Evolutionary conservation across 2,329 filamentous ascomycete species (phyloP).

Genomic region (Fusarium sp.): DNA sequence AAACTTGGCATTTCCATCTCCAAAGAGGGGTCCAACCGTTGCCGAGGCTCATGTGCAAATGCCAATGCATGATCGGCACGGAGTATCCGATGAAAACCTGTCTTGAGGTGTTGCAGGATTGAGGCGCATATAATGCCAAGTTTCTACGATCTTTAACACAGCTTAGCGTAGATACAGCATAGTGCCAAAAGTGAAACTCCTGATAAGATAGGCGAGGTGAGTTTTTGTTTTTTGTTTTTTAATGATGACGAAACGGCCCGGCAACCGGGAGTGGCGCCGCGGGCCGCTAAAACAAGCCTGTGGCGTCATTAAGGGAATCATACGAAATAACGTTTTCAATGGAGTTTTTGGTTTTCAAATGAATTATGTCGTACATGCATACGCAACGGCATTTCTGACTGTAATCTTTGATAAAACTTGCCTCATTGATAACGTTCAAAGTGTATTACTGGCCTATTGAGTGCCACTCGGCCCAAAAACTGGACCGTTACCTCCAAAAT

Average conservation of each 20-base stretch:
- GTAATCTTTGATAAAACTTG: fast-evolving
- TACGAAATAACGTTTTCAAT: not conserved
- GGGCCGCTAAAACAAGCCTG: not conserved
- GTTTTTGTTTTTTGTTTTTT: not conserved
- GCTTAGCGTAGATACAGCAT: not conserved
- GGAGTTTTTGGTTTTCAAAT: not conserved
- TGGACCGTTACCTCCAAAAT: not conserved
- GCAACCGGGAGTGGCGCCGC: not conserved
- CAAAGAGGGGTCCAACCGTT: not conserved
- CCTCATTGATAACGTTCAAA: not conserved
- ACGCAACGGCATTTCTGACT: not conserved
- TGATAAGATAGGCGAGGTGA: not conserved
- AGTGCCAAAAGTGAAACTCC: not conserved
- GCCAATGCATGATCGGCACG: conserved; percentile 4
- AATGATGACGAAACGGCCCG: not conserved
- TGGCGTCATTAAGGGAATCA: not conserved
- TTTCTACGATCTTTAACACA: not conserved
- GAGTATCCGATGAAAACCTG: not conserved
- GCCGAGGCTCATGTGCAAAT: conserved; percentile 29
- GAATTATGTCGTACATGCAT: not conserved
- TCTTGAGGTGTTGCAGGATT: not conserved
- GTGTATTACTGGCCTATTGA: not conserved
- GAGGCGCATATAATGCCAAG: not conserved
- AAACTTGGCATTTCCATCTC: not conserved
- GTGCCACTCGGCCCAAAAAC: not conserved